phyloP scores from a whole-genome alignment of 2,329 filamentous ascomycete species.

The Nemania sp. region DNA sequence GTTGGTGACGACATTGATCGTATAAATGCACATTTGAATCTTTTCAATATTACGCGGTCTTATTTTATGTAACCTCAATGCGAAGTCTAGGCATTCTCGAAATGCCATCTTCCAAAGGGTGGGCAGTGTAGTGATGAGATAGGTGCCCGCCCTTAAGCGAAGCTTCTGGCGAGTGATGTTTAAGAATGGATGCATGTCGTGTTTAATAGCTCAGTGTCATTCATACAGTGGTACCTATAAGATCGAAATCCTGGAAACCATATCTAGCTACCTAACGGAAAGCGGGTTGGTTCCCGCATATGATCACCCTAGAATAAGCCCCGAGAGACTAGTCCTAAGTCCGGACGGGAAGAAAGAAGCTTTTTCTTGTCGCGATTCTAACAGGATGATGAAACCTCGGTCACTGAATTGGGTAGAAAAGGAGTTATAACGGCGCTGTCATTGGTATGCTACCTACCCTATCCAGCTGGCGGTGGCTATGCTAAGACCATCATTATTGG shows the following conservation, averaged over 20 bases:
- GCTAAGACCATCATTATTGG: not conserved
- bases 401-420: conserved; percentile 13
- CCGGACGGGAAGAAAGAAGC: not conserved
- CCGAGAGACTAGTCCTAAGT: not conserved
- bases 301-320: not conserved
- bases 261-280: not conserved
- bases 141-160: not conserved
- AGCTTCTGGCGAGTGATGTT: not conserved
- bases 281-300: not conserved
- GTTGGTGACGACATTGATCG: not conserved
- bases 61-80: not conserved
- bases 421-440: not conserved
- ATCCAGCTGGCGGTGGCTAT: not conserved
- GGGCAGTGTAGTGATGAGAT: not conserved
- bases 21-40: not conserved
- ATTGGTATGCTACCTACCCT: not conserved
- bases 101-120: not conserved
- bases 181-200: not conserved
- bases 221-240: not conserved
- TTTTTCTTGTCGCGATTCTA: not conserved
- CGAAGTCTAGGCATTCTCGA: too few relatives aligned
- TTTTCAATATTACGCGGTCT: not conserved
- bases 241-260: not conserved
- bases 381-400: conserved; percentile 10
- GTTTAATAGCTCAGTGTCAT: not conserved